Percentiles rank a stretch among this genome's conserved stretches.
Evolutionary conservation across 2,329 filamentous ascomycete species (phyloP).

Genomic region (Botrytis galanthina): DNA sequence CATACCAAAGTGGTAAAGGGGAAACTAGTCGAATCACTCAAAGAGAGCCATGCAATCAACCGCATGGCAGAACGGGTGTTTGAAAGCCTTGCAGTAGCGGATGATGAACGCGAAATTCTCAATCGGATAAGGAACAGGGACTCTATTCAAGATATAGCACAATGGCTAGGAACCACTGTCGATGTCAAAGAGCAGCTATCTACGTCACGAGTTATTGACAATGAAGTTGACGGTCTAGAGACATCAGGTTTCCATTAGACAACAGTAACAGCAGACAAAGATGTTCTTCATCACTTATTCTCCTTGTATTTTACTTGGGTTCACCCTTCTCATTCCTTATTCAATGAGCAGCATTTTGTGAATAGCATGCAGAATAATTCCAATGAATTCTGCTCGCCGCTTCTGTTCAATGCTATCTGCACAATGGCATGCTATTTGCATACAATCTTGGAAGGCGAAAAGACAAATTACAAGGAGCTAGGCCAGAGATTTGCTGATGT

Average conservation of each 20-base stretch:
- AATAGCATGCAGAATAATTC: background rate
- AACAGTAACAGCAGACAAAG: background rate
- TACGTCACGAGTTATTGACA: background rate
- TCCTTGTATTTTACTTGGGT: background rate
- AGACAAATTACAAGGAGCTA: background rate
- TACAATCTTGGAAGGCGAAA: background rate
- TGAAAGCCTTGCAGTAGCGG: background rate
- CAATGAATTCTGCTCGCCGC: background rate
- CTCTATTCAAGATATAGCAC: background rate
- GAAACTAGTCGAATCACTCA: background rate
- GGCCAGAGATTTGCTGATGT: background rate
- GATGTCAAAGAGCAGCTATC: background rate
- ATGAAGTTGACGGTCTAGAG: background rate
- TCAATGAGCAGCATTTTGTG: background rate
- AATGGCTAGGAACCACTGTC: background rate
- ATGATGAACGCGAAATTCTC: background rate
- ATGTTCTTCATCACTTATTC: background rate
- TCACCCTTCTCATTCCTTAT: background rate
- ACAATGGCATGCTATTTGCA: background rate
- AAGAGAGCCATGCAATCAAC: background rate
- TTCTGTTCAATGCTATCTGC: background rate
- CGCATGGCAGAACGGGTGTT: background rate
- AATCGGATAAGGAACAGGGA: background rate
- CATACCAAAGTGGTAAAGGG: background rate
- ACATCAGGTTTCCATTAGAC: background rate